Conservation (phyloP, 768 basidiomycete species). For the Antrodiella citrinella region DNA sequence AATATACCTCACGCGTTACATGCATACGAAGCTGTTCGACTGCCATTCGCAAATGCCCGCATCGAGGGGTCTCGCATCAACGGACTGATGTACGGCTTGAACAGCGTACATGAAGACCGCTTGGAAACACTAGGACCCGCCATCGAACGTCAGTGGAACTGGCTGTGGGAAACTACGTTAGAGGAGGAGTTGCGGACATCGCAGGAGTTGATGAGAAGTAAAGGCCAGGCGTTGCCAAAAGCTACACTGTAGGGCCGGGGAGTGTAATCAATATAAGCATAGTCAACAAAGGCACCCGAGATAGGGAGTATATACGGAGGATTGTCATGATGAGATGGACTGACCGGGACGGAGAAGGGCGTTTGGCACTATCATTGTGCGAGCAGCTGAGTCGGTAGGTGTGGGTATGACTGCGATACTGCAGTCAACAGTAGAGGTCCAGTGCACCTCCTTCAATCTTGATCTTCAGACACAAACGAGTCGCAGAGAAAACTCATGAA, state of each 20-base stretch:
- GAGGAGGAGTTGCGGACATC: conserved; percentile 24
- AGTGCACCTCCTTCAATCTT: too few relatives aligned
- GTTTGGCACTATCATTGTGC: too few relatives aligned
- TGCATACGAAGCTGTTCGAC: conserved; percentile 23
- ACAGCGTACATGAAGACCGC: conserved; percentile 28
- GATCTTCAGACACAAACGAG: too few relatives aligned
- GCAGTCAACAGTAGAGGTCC: too few relatives aligned
- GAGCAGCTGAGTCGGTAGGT: too few relatives aligned
- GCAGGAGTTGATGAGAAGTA: conserved; percentile 2
- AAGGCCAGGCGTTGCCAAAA: not conserved
- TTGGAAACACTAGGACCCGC: conserved; percentile 30
- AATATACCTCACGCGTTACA: conserved; percentile 17
- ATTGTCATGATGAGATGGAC: too few relatives aligned
- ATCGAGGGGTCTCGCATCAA: conserved; percentile 15
- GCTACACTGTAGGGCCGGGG: not conserved
- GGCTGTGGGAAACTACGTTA: conserved; percentile 29
- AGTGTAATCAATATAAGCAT: too few relatives aligned
- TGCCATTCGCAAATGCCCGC: conserved; percentile 21
- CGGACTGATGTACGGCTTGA: conserved; percentile 24
- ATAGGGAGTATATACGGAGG: too few relatives aligned
- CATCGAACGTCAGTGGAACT: conserved; percentile 35
- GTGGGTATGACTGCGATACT: too few relatives aligned
- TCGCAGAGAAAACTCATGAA: too few relatives aligned
- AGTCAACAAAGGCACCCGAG: too few relatives aligned
- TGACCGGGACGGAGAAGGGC: too few relatives aligned